Evolutionary conservation across 2,329 filamentous ascomycete species (phyloP), one percentile per base, ranked within the genome.

Genomic region (Coleophoma cylindrospora): DNA sequence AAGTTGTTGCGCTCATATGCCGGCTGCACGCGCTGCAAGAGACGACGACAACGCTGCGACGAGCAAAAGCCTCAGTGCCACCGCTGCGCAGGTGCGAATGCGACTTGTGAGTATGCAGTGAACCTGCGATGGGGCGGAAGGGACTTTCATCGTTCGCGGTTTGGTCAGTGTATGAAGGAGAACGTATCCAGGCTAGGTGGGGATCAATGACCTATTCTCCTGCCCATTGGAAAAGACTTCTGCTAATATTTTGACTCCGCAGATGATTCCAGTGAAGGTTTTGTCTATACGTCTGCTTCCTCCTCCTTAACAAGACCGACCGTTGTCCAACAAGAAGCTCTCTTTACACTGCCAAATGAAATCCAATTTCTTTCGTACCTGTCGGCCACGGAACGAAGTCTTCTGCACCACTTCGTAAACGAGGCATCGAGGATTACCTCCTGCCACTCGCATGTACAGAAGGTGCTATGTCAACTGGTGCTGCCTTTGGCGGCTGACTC

Each of bases 21-120:
- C 46, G 70, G 70, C n/a, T 72, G 70, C 61, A 67, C 66, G 54
- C 64, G 69, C 58, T 71, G 70, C 66, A 71, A 70, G 60, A 61
- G 65, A 45, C 68, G 70, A 36, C 67, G 70, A 48, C 68, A 72
- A 54, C 72, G 72, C 67, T 73, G 70, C 60, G 70, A 73, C 53
- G 70, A 73, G 57, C 60, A 63, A 47, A 65, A 65, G 50, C 70
- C 70, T 22, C 61, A 55, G 45, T 73, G 70, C 59, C 62, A 64
- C 12, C 66, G 70, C 50, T 72, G 70, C 37, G 21, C 19, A 6
- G 38, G 49, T 37, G 68, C 68, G n/a, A 63, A 62, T 33, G 60
- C 60, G 45, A 60, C 64, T 46, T 71, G 69, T 56, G 64, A 65
- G 54, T 71, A 70, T 64, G 61, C 68, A 43, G 67, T 70, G 63